Evolutionary conservation across 768 basidiomycete species (phyloP), one percentile per base, ranked within the genome.

Genomic region (Mycena floridula): DNA sequence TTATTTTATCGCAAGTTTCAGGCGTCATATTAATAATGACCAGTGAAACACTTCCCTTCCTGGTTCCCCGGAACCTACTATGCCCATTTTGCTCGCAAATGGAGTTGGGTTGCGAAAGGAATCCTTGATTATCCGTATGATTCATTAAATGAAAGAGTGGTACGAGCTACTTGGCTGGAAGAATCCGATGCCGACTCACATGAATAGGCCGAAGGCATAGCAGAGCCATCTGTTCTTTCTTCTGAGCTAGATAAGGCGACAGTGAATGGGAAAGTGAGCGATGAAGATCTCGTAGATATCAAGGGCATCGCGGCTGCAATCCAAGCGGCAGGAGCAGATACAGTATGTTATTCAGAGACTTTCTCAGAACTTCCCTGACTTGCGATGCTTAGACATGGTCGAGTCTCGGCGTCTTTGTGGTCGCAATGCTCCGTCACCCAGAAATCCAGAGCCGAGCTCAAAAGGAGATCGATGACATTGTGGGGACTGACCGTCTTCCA

Each of bases 371-470:
- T 32, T 24, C 37, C 42, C 18, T 28, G 22, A 5, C 27, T 32
- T 44, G 43, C 23, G 25, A 45, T n/a, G 45, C 49, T 26, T 45
- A 68, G 66, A 67, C 62, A 1, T 62, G 54, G 24, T 56, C 60
- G 4, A 50, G 61, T 1, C 38, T 69, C 2, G 47, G 51, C 9
- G 48, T 58, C 2, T 68, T 74, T 49, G 45, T 73, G 37, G 56
- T 72, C 12, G 63, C 65, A 2, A 66, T 74, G 65, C 54, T 64
- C 5, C 49, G 60, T 7, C 50, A 69, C 45, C 71, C 71, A 1
- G 58, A 64, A 11, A 51, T 58, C 11, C 67, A 66, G 44, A 45
- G 36, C 7, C 62, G 53, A 40, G 70, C 69, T 0, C 73, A 71
- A 43, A 57, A 54, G 4, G 71, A 74, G 49, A 57, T 76, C 11